phyloP scores from a whole-genome alignment of 2,329 filamentous ascomycete species.

The Aspergillus sojae region DNA sequence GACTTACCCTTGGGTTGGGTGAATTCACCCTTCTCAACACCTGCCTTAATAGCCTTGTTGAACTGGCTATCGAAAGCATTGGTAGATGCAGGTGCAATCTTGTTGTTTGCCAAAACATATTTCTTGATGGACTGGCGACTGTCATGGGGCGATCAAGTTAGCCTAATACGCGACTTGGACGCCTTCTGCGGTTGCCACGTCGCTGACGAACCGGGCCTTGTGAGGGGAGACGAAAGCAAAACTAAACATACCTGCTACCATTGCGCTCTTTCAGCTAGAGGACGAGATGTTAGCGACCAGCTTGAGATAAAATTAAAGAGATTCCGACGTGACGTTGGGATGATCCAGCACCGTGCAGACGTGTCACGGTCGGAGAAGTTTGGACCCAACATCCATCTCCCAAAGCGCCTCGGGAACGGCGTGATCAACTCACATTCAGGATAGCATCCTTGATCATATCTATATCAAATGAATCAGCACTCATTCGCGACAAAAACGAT shows the following conservation, averaged over 20 bases:
- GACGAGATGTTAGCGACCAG: slow-evolving; percentile 52
- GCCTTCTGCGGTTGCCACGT: slow-evolving; percentile 20
- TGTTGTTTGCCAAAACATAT: slow-evolving; percentile 73
- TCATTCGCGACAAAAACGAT: slow-evolving; percentile 53
- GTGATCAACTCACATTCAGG: slow-evolving; percentile 65
- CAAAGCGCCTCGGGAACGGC: slow-evolving; percentile 50
- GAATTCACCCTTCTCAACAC: slow-evolving; percentile 85
- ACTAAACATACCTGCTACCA: slow-evolving; percentile 65
- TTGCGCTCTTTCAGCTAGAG: slow-evolving; percentile 69
- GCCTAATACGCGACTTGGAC: slow-evolving; percentile 24
- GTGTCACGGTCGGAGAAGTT: slow-evolving; percentile 41
- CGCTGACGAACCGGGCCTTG: slow-evolving; percentile 16
- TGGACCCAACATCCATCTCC: slow-evolving; percentile 39
- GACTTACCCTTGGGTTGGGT: slow-evolving; percentile 84
- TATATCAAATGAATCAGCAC: slow-evolving; percentile 57
- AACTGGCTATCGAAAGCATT: slow-evolving; percentile 71
- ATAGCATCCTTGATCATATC: slow-evolving; percentile 76
- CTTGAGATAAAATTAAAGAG: slow-evolving; percentile 25
- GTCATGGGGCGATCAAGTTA: slow-evolving; percentile 35
- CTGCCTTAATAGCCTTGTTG: slow-evolving; percentile 80
- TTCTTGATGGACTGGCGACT: slow-evolving; percentile 75
- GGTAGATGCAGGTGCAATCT: slow-evolving; percentile 58
- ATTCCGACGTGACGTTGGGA: slow-evolving; percentile 27
- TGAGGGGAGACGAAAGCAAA: slow-evolving; percentile 20
- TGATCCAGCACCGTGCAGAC: slow-evolving; percentile 27